Evolutionary conservation across 768 basidiomycete genomes (phyloP).

Genomic region (Clathrus columnatus): DNA sequence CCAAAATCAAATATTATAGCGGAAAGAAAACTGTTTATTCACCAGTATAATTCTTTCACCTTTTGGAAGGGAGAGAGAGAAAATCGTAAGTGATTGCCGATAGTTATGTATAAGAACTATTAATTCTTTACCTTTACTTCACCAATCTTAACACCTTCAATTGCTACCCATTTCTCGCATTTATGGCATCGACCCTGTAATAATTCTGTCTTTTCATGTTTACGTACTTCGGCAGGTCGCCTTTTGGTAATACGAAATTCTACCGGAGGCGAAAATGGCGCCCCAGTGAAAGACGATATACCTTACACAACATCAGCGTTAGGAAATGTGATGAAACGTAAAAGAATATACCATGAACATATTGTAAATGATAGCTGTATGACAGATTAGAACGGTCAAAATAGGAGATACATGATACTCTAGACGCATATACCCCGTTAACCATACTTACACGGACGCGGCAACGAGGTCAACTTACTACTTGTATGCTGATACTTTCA

Average conservation of each 20-base stretch:
- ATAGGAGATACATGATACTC: background rate
- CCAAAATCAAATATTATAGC: background rate
- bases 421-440: too few relatives aligned
- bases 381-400: background rate
- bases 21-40: conserved; percentile 18
- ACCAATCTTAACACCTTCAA: conserved; percentile 68
- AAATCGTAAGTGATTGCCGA: background rate
- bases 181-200: conserved; percentile 72
- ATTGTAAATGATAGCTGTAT: conserved; percentile 74
- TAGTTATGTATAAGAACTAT: background rate
- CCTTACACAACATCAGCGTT: conserved; percentile 31
- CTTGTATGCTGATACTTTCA: conserved; percentile 81
- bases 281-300: conserved; percentile 57
- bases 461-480: conserved; percentile 34
- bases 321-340: background rate
- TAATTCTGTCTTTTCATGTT: conserved; percentile 50
- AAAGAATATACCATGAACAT: conserved; percentile 51
- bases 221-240: conserved; percentile 31
- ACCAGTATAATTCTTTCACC: conserved; percentile 76
- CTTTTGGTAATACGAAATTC: conserved; percentile 46
- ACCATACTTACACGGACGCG: too few relatives aligned
- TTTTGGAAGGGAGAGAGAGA: conserved; percentile 22
- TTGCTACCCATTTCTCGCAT: conserved; percentile 60
- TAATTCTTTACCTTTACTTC: conserved; percentile 50
- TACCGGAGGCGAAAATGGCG: conserved; percentile 70